Base-by-base conservation (phyloP, 306 rosid genomes). In the Casuarina cunninghamiana region DNA sequence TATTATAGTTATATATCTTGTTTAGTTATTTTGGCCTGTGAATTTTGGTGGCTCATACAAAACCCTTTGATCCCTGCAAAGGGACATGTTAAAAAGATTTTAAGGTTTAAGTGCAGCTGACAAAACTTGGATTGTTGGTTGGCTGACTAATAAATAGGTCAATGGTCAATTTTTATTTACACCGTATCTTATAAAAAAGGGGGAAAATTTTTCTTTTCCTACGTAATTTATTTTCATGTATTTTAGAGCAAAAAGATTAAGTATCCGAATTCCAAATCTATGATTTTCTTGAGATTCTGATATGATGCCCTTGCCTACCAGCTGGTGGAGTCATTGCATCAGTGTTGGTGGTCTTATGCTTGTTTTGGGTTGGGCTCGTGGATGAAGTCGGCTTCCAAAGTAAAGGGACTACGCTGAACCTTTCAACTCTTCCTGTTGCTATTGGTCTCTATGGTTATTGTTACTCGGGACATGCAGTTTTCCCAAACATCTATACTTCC, bases 401-500 rank as follows among this genome's bases (percentile, higher is more conserved):
- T 83, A 81, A 84, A 69, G 97, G 92, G 75, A 86, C 97, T n/a
- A 72, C 91, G 46, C 83, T 94, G 76, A 94, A 92, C 80, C 88
- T 94, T 67, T 82, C 84, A 76, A 85, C 92, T 54, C 84, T 94
- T 71, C 98, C 98, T 51, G 98, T 94, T 69, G 94, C 97, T 57
- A 54, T 94, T n/a, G 98, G 98, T 81, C 98, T 94, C 53, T 94
- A 94, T 26, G 98, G 98, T 46, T 94, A 84, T 89, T 94, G 98
- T 89, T 94, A 92, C 87, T 94, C 98, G 10, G 98, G 98, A 65
- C 98, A 94, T 76, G 98, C 97, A 44, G 98, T 94, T 53, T 92
- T 94, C 83, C 98, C 98, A 3, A 94, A 94, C 85, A 94, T 94
- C 80, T 94, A 94, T 70, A 85, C 93, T 45, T 94, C 98, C 58